Base-by-base conservation (phyloP, 192 early-diverging fungal genomes). In the Backusella macrospora region DNA sequence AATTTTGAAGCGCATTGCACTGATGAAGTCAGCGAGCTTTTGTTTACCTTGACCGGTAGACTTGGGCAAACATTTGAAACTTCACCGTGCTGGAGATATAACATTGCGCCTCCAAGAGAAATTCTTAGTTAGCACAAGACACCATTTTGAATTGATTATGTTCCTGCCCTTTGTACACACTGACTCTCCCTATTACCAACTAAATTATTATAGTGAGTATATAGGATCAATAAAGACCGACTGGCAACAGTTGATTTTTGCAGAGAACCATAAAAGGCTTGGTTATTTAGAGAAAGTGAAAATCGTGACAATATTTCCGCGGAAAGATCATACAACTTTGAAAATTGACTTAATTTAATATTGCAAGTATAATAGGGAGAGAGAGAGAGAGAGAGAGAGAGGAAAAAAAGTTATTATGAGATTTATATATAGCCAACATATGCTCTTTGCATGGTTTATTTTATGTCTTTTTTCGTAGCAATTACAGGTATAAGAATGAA, bases 281-380 rank as follows among this genome's bases (percentile, higher is more conserved):
- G 90, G 85, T 86, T 88, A 90, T 90, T 92, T 90, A 92, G 89
- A 92, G 91, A 89, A 92, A 92, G 89, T 92, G 91, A 88, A 90
- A 92, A 88, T 92, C 85, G 87, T 91, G 88, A 90, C 87, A 92
- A 90, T 87, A 87, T 90, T 86, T 86, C 87, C 82, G 84, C 84
- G 85, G 84, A 86, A 85, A 83, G 84, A 83, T 87, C 82, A 89
- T 85, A 34, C 2, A 34, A 34, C 29, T 34, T 34, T 34, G 0
- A 34, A 34, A 34, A 34, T 34, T 34, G 29, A 34, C 2, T 34
- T 1, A 0, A 2, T 34, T 34, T 34, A 34, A 34, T 34, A 34
- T 34, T 34, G 2, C 29, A 2, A 34, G 29, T 34, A 0, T 34
- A 34, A 34, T 34, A 34, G 0, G 29, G 2, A 34, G 2, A 34